Percentiles rank a stretch among this genome's conserved stretches.
phyloP scores from a whole-genome alignment of 495 filamentous ascomycete genomes.

The Beverwykella pulmonaria region DNA sequence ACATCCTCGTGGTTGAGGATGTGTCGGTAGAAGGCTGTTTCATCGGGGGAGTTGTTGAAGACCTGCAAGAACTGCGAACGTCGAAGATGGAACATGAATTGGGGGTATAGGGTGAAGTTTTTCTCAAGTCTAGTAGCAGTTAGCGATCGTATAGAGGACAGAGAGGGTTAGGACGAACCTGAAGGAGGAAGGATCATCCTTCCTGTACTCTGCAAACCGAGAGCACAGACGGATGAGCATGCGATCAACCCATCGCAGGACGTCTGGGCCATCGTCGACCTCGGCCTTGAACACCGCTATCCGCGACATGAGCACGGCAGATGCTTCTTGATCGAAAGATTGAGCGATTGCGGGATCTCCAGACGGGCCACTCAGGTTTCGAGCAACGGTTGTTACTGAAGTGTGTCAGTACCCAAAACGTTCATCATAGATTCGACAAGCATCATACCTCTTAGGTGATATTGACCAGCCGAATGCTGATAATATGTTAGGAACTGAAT shows the following conservation, averaged over 20 bases:
- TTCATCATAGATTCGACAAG: conserved; percentile 26
- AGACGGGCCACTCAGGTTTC: conserved; percentile 88
- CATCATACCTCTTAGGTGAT: conserved; percentile 64
- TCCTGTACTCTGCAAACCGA: conserved; percentile 96
- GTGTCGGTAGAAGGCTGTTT: conserved; percentile 97
- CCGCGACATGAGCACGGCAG: conserved; percentile 95
- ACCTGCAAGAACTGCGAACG: conserved; percentile 98
- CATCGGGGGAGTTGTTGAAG: conserved; percentile 99
- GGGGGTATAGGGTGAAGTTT: conserved; percentile 98
- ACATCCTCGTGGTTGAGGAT: conserved; percentile 98
- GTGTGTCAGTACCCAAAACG: conserved; percentile 40
- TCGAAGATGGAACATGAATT: conserved; percentile 99
- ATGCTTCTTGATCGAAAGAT: conserved; percentile 98
- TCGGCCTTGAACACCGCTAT: conserved; percentile 99
- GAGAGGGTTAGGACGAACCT: conserved; percentile 34
- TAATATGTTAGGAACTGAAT: conserved; percentile 99
- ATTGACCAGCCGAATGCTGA: conserved; percentile 94
- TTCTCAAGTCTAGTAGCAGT: conserved; percentile 70
- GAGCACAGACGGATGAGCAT: conserved; percentile 98
- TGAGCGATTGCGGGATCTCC: conserved; percentile 97
- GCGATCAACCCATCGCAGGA: conserved; percentile 95
- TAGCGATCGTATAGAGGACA: background rate
- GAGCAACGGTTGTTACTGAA: conserved; percentile 83
- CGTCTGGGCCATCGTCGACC: conserved; percentile 98
- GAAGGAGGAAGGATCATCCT: conserved; percentile 98